Percentiles rank a stretch among this genome's conserved stretches.
These are phyloP conservation scores for Ramaria sp. DNA, from an alignment of 768 basidiomycete species.

Conservation along the genomic window DNA sequence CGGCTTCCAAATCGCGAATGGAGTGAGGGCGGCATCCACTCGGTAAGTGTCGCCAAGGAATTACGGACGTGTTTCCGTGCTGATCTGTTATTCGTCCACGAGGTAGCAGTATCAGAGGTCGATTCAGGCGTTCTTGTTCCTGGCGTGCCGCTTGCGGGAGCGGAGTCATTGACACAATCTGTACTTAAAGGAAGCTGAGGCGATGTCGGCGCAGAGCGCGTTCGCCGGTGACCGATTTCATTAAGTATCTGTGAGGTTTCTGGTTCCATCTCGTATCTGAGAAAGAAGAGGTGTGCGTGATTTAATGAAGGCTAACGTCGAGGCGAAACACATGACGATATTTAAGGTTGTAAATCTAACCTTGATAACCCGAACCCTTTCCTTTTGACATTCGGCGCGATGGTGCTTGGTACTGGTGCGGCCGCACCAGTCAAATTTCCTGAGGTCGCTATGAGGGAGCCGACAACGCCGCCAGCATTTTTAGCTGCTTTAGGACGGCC, in stretches of 20 bases:
- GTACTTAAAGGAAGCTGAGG: not conserved
- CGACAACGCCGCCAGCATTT: slow-evolving; percentile 53
- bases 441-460: slow-evolving; percentile 61
- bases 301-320: too few species aligned
- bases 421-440: slow-evolving; percentile 54
- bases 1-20: not conserved
- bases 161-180: not conserved
- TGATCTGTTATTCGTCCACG: not conserved
- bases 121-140: not conserved
- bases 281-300: not conserved
- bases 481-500: slow-evolving; percentile 27
- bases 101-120: not conserved
- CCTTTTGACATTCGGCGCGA: slow-evolving; percentile 47
- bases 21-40: not conserved
- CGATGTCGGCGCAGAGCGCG: not conserved
- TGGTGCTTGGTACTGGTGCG: slow-evolving; percentile 37
- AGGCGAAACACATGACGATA: too few species aligned
- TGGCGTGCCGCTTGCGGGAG: not conserved
- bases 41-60: not conserved
- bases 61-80: not conserved
- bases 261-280: not conserved
- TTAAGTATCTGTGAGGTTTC: not conserved
- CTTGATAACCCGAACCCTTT: slow-evolving; percentile 60
- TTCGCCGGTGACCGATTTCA: not conserved
- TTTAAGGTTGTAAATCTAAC: slow-evolving; percentile 19